Base-by-base conservation (phyloP, 2,329 filamentous ascomycete genomes). In the Torrubiellomyces zombiae region DNA sequence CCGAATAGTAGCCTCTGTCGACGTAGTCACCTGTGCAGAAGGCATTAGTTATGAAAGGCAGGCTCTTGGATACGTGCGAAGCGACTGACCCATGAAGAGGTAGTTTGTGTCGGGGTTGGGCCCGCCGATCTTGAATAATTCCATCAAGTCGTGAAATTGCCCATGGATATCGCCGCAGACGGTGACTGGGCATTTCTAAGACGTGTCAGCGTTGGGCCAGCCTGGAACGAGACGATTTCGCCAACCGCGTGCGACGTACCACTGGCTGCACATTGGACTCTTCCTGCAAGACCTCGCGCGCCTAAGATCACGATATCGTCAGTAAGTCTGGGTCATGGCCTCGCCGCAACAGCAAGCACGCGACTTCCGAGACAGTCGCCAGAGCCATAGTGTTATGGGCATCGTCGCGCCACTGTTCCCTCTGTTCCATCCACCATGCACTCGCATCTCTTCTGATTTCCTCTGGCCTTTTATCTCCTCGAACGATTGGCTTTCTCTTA, bases 241-340 rank as follows among this genome's bases (percentile, higher is more conserved):
- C 10, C 9, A 22, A 25, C n/a, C n/a, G n/a, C n/a, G n/a, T n/a
- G n/a, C n/a, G n/a, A 63, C 65, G 37, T 80, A 94, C 85, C 58
- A 98, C 89, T 51, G 89, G 89, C 61, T 98, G 89, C 37, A 98
- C 89, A 50, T 98, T 98, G 29, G 85, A 94, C 60, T 98, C 89
- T 27, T 93, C 83, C 57, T 93, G 83, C 40, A 98, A 63, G 33
- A 98, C 85, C 58, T 98, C 89, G 56, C 85, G 73, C 48, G 89
- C 85, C 83, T 93, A 42, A 19, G n/a, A n/a, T n/a, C n/a, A n/a
- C n/a, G n/a, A n/a, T n/a, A n/a, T n/a, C n/a, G n/a, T n/a, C n/a
- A n/a, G n/a, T n/a, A n/a, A n/a, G n/a, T n/a, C n/a, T n/a, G n/a
- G n/a, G n/a, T n/a, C n/a, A n/a, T n/a, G n/a, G n/a, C n/a, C n/a